These are phyloP conservation scores for Arthroderma sp. DNA, from an alignment of 2,329 filamentous ascomycete genomes.

Conservation along the genomic window DNA sequence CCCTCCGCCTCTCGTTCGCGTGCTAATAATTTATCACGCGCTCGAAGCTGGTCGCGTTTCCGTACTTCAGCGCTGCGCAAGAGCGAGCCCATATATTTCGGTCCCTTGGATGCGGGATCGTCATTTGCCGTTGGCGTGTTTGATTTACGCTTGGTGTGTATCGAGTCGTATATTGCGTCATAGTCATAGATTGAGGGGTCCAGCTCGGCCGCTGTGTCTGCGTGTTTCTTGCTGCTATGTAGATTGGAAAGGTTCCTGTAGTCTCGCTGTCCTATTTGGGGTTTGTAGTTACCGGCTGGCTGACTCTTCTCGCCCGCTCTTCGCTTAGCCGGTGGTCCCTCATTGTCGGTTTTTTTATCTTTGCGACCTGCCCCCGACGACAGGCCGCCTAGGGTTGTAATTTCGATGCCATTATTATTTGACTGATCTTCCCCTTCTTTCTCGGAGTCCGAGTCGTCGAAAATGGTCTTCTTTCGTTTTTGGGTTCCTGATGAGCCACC, in stretches of 20 bases:
- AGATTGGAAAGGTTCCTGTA: conserved; percentile 35
- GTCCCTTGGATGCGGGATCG: conserved; percentile 20
- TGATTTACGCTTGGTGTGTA: conserved; percentile 28
- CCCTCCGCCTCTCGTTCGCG: conserved; percentile 51
- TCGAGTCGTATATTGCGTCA: conserved; percentile 36
- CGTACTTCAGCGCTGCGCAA: conserved; percentile 47
- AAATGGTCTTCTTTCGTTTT: conserved; percentile 37
- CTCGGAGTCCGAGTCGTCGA: conserved; percentile 32
- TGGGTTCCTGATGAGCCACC: conserved; percentile 20
- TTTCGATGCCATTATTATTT: conserved; percentile 16
- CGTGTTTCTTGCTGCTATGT: conserved; percentile 33
- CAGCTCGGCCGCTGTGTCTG: conserved; percentile 29
- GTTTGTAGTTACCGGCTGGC: neutral
- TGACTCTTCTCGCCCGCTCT: neutral
- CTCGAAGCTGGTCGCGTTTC: conserved; percentile 50
- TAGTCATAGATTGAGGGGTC: conserved; percentile 39
- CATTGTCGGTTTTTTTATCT: neutral
- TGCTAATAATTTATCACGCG: conserved; percentile 47
- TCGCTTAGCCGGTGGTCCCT: neutral
- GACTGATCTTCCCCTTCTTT: conserved; percentile 9
- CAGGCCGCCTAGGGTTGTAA: conserved; percentile 28
- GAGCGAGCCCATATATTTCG: conserved; percentile 49
- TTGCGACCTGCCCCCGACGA: neutral
- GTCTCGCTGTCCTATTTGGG: conserved; percentile 7
- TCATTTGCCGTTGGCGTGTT: conserved; percentile 12